Percentiles rank a stretch among this genome's conserved stretches.
phyloP scores from a whole-genome alignment of 2,329 filamentous ascomycete genomes.

The Pseudocercospora ulei region DNA sequence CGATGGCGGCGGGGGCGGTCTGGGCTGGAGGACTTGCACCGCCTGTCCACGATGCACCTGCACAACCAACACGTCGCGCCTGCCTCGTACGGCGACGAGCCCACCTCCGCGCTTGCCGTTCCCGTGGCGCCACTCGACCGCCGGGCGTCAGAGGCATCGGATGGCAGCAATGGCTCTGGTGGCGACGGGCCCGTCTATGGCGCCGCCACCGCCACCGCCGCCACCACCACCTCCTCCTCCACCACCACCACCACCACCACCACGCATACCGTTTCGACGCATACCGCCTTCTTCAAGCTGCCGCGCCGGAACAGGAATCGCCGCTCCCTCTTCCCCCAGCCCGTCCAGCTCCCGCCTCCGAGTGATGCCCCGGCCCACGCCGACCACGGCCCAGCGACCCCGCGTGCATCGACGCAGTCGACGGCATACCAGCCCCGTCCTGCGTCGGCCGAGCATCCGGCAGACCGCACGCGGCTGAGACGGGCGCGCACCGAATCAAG shows the following conservation, averaged over 20 bases:
- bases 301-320: constrained; percentile 66
- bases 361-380: constrained; percentile 40
- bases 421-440: constrained; percentile 20
- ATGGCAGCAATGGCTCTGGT: constrained; percentile 52
- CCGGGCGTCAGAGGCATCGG: constrained; percentile 75
- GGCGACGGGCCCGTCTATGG: constrained; percentile 51
- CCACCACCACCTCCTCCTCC: no score
- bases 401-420: constrained; percentile 33
- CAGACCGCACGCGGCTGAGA: constrained; percentile 15
- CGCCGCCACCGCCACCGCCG: no score
- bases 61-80: constrained; percentile 37
- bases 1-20: constrained; percentile 30
- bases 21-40: constrained; percentile 41
- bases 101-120: constrained; percentile 52
- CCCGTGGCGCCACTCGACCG: constrained; percentile 42
- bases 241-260: constrained; percentile 52
- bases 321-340: constrained; percentile 76
- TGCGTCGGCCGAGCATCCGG: constrained; percentile 18
- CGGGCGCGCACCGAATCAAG: constrained; percentile 28
- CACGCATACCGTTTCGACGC: constrained; percentile 52
- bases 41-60: constrained; percentile 49
- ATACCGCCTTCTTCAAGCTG: constrained; percentile 68
- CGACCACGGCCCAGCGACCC: constrained; percentile 34
- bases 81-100: constrained; percentile 54
- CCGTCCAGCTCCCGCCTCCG: constrained; percentile 54